Conservation (phyloP, 2,329 filamentous ascomycete genomes). For the Hortaea sp. region DNA sequence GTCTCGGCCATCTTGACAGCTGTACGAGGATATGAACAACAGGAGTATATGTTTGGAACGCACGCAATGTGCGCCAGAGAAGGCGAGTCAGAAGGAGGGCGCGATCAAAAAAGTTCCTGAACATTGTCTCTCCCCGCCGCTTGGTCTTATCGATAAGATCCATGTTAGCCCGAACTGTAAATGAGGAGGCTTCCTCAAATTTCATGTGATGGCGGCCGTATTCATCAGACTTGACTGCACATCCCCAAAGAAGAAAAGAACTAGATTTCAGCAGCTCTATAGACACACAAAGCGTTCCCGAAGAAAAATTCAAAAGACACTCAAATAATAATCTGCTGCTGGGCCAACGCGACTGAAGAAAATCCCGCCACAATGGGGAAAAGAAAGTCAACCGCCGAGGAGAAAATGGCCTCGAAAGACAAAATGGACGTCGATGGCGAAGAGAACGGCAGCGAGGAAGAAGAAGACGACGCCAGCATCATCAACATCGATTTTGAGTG, state of each 20-base stretch:
- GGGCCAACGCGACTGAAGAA: too few relatives aligned
- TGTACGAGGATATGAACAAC: too few relatives aligned
- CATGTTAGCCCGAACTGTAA: too few relatives aligned
- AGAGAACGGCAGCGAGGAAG: conserved; percentile 14
- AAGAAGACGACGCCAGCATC: conserved; percentile 14
- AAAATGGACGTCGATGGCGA: conserved; percentile 30
- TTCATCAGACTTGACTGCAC: too few relatives aligned
- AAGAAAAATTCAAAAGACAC: too few relatives aligned
- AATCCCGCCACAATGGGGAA: conserved; percentile 36
- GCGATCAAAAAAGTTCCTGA: too few relatives aligned
- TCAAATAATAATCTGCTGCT: too few relatives aligned
- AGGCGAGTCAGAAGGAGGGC: background rate
- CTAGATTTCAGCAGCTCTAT: too few relatives aligned
- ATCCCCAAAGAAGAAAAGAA: too few relatives aligned
- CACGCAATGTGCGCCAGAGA: background rate
- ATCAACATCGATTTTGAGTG: conserved; percentile 87
- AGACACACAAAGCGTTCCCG: too few relatives aligned
- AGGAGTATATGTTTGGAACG: too few relatives aligned
- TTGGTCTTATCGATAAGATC: background rate
- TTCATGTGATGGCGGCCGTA: background rate
- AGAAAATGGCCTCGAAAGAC: conserved; percentile 34
- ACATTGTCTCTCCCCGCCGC: background rate
- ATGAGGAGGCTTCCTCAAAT: background rate
- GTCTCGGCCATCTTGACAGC: conserved; percentile 15
- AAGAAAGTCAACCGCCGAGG: conserved; percentile 39